These are phyloP conservation scores for Colletotrichum noveboracense DNA, from an alignment of 2,329 filamentous ascomycete genomes.

Conservation along the genomic window DNA sequence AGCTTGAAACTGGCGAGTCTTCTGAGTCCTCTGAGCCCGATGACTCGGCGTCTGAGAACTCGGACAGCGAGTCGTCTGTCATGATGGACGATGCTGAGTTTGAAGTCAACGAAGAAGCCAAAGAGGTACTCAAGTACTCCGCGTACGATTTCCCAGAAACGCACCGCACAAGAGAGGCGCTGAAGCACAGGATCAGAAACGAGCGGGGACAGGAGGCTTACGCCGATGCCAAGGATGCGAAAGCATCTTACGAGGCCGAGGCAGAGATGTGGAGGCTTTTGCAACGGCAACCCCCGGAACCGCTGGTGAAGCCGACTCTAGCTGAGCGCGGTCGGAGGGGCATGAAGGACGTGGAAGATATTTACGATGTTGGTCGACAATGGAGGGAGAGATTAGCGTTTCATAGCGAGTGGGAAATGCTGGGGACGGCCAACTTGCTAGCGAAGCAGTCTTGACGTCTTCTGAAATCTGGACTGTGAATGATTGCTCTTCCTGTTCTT, in stretches of 20 bases:
- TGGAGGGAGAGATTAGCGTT: conserved; percentile 45
- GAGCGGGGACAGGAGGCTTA: conserved; percentile 49
- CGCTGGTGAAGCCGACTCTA: conserved; percentile 33
- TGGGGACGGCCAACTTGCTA: neutral
- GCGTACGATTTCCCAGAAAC: conserved; percentile 44
- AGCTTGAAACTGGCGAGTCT: neutral
- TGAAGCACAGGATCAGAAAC: conserved; percentile 42
- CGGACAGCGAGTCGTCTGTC: neutral
- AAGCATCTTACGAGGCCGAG: conserved; percentile 46
- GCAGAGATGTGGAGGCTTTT: conserved; percentile 50
- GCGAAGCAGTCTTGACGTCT: neutral
- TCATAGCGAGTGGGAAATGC: conserved; percentile 48
- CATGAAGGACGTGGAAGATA: conserved; percentile 36
- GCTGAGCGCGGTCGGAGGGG: conserved; percentile 31
- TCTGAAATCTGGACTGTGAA: neutral
- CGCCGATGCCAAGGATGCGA: conserved; percentile 47
- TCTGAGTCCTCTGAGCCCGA: neutral
- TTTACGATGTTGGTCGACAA: conserved; percentile 38
- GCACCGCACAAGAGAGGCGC: conserved; percentile 35
- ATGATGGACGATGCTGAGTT: conserved; percentile 5
- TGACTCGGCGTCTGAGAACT: neutral
- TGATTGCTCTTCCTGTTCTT: neutral
- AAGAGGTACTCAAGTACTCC: conserved; percentile 48
- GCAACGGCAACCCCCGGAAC: conserved; percentile 40
- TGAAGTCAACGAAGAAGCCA: conserved; percentile 42